phyloP scores from a whole-genome alignment of 306 rosid species.

The Rubus idaeus region DNA sequence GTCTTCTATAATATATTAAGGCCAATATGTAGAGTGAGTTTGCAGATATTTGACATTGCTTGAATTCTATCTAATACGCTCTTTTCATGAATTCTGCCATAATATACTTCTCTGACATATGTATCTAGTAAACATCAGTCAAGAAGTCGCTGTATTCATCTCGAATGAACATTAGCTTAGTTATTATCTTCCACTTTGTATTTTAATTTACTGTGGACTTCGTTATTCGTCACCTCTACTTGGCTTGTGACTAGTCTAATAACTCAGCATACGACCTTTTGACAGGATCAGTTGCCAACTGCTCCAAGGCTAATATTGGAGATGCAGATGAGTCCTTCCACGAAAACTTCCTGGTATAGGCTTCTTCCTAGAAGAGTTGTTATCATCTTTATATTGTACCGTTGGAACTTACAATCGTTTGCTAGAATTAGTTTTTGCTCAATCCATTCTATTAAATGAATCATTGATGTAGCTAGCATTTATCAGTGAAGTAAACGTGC shows the following conservation, averaged over 20 bases:
- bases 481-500: background rate
- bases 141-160: background rate
- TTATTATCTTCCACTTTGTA: background rate
- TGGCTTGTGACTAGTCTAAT: conserved; percentile 4
- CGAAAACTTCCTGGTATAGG: conserved; percentile 59
- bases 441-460: background rate
- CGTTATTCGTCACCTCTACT: background rate
- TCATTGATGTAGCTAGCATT: no score
- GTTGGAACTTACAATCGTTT: background rate
- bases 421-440: background rate
- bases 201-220: background rate
- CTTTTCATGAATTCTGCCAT: background rate
- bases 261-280: conserved; percentile 24
- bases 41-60: background rate
- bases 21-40: conserved; percentile 1
- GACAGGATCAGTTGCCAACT: conserved; percentile 43
- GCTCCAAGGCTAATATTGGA: conserved; percentile 31
- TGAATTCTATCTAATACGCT: background rate
- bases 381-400: background rate
- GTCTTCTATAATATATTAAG: background rate
- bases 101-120: background rate
- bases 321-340: conserved; percentile 55
- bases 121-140: background rate
- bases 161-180: background rate
- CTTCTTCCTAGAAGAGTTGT: background rate